phyloP scores from a whole-genome alignment of 2,329 filamentous ascomycete species.

The Didymella segeticola region DNA sequence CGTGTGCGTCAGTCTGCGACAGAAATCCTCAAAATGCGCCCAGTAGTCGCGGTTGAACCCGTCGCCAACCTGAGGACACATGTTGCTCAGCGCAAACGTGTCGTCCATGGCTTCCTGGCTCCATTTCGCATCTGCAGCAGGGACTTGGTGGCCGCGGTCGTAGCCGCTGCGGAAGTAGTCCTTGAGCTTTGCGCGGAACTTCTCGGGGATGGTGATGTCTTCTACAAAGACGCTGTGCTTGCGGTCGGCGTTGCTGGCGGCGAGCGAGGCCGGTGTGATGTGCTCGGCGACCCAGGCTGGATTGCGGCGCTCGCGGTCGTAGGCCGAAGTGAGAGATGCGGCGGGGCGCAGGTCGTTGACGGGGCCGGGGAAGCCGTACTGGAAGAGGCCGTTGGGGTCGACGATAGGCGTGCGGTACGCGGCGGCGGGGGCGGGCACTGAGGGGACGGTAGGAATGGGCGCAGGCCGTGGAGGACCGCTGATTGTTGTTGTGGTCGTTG shows the following conservation, averaged over 20 bases:
- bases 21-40: slow-evolving; percentile 98
- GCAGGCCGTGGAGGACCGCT: slow-evolving; percentile 35
- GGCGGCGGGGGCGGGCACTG: slow-evolving; percentile 34
- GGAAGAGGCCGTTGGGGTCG: slow-evolving; percentile 59
- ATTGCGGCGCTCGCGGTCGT: slow-evolving; percentile 89
- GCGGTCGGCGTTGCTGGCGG: slow-evolving; percentile 77
- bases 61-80: slow-evolving; percentile 97
- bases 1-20: slow-evolving; percentile 76
- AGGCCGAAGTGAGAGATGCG: slow-evolving; percentile 80
- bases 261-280: slow-evolving; percentile 87
- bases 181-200: slow-evolving; percentile 87
- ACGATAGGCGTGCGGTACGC: slow-evolving; percentile 46
- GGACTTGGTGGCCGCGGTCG: slow-evolving; percentile 95
- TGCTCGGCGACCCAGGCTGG: slow-evolving; percentile 93
- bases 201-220: slow-evolving; percentile 77
- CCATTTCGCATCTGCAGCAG: slow-evolving; percentile 96
- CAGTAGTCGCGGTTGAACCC: slow-evolving; percentile 99
- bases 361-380: slow-evolving; percentile 84
- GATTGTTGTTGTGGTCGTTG: slow-evolving; percentile 46
- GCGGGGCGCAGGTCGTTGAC: slow-evolving; percentile 81
- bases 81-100: slow-evolving; percentile 92
- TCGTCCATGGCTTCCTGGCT: slow-evolving; percentile 92
- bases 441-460: slow-evolving; percentile 32
- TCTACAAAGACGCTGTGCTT: slow-evolving; percentile 84
- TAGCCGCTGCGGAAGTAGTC: slow-evolving; percentile 97